A percentile compares a stretch with the other conserved stretches of the same genome.
Conservation (phyloP, 2,329 filamentous ascomycete species). For the Claviceps purpurea region DNA sequence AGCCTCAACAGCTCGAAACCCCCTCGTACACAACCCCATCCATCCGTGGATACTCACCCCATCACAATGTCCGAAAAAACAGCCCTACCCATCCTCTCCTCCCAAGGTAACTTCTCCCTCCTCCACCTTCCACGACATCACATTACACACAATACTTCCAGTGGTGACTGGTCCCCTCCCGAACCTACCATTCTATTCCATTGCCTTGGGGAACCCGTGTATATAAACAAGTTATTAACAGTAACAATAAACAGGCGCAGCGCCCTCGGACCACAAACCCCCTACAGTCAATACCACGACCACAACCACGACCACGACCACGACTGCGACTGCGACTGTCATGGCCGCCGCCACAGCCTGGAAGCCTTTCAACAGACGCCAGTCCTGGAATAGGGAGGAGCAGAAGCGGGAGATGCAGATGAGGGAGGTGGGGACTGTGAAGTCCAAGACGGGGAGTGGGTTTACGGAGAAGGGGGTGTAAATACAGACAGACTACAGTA, state of each 20-base stretch:
- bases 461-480: conserved; percentile 24
- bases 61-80: not conserved
- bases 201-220: too few species aligned
- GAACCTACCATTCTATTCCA: too few species aligned
- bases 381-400: conserved; percentile 41
- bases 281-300: conserved; percentile 15
- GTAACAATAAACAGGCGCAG: not conserved
- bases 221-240: not conserved
- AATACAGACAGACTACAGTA: too few species aligned
- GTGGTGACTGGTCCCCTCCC: too few species aligned
- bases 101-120: too few species aligned
- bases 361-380: conserved; percentile 32
- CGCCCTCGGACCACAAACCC: not conserved
- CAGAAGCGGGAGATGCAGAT: conserved; percentile 39
- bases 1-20: too few species aligned
- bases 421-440: conserved; percentile 23
- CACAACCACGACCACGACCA: conserved; percentile 23
- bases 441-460: conserved; percentile 21
- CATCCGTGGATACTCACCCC: not conserved
- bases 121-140: too few species aligned
- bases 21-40: too few species aligned
- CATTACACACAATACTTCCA: not conserved
- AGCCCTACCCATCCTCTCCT: too few species aligned
- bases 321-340: conserved; percentile 9
- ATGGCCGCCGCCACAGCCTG: conserved; percentile 26